phyloP scores from a whole-genome alignment of 345 rosid genomes.

The Gynandropsis gynandra region DNA sequence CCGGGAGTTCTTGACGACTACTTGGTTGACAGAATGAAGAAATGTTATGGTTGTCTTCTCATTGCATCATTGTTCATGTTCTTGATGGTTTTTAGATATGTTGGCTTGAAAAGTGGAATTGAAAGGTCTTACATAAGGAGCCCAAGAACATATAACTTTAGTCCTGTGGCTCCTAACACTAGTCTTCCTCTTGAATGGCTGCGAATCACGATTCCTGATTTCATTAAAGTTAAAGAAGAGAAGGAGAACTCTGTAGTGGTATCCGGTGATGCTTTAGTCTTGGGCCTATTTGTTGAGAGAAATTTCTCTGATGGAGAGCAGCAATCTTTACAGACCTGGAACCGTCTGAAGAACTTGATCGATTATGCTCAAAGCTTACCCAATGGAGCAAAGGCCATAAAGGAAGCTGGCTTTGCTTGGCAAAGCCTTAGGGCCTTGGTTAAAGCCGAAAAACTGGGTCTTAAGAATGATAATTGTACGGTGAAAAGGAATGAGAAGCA shows the following conservation, averaged over 20 bases:
- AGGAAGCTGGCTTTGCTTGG: slow-evolving; percentile 91
- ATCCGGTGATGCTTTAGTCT: slow-evolving; percentile 36
- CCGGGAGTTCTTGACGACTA: no score
- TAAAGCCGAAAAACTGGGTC: slow-evolving; percentile 52
- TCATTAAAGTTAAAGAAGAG: slow-evolving; percentile 46
- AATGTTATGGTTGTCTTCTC: slow-evolving; percentile 64
- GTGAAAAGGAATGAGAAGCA: slow-evolving; percentile 51
- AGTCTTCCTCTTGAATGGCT: slow-evolving; percentile 79
- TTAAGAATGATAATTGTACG: slow-evolving; percentile 40
- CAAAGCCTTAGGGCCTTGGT: slow-evolving; percentile 56
- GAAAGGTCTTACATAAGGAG: slow-evolving; percentile 42
- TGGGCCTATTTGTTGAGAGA: slow-evolving; percentile 45
- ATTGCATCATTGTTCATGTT: slow-evolving; percentile 67
- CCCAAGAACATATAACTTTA: slow-evolving; percentile 35
- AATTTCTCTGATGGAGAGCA: slow-evolving; percentile 61
- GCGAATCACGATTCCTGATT: slow-evolving; percentile 42
- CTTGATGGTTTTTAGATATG: slow-evolving; percentile 60
- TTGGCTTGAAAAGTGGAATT: no score
- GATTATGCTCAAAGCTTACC: slow-evolving; percentile 57
- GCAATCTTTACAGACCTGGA: slow-evolving; percentile 69
- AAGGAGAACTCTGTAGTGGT: slow-evolving; percentile 51
- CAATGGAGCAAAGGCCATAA: slow-evolving; percentile 79
- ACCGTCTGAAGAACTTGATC: slow-evolving; percentile 49
- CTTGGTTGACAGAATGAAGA: slow-evolving; percentile 57
- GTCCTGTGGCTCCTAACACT: slow-evolving; percentile 42